Evolutionary conservation across 805 yeast genomes (phyloP).

Genomic region (Lachancea meyersii): DNA sequence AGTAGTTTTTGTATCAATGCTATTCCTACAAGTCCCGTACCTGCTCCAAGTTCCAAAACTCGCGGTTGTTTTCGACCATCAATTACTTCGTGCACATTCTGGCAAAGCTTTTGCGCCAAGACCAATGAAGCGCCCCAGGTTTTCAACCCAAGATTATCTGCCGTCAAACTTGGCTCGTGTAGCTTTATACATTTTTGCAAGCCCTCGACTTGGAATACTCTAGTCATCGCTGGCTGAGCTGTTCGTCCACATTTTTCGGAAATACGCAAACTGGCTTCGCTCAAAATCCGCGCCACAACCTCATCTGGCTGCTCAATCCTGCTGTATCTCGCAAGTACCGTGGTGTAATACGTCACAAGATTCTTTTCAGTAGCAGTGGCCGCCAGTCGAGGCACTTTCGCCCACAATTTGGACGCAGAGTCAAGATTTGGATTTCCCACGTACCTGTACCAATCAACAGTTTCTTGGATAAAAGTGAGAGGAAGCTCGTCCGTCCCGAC

Average conservation of each 20-base stretch:
- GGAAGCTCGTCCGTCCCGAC: constrained; percentile 35
- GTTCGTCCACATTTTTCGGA: constrained; percentile 82
- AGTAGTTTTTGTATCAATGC: constrained; percentile 41
- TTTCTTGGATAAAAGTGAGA: constrained; percentile 17
- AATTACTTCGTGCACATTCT: constrained; percentile 12
- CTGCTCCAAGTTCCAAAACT: constrained; percentile 82
- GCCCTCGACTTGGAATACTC: constrained; percentile 49
- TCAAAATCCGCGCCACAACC: constrained; percentile 46
- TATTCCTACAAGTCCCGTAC: constrained; percentile 89
- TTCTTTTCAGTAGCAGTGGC: constrained; percentile 44
- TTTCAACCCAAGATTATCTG: constrained; percentile 82
- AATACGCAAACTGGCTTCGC: constrained; percentile 56
- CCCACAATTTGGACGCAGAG: constrained; percentile 28
- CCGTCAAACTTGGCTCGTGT: constrained; percentile 79
- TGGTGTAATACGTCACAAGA: constrained; percentile 38
- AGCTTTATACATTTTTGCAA: constrained; percentile 34
- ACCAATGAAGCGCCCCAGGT: constrained; percentile 94
- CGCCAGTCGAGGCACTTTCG: constrained; percentile 31
- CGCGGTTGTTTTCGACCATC: constrained; percentile 15
- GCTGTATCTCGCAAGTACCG: constrained; percentile 33
- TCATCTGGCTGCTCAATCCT: constrained; percentile 3
- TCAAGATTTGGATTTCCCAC: constrained; percentile 31
- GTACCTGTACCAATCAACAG: constrained; percentile 41
- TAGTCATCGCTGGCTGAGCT: constrained; percentile 64
- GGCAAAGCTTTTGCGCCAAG: constrained; percentile 48